Evolutionary conservation across 768 basidiomycete species (phyloP).

Genomic region (Cyclocybe aegerita): DNA sequence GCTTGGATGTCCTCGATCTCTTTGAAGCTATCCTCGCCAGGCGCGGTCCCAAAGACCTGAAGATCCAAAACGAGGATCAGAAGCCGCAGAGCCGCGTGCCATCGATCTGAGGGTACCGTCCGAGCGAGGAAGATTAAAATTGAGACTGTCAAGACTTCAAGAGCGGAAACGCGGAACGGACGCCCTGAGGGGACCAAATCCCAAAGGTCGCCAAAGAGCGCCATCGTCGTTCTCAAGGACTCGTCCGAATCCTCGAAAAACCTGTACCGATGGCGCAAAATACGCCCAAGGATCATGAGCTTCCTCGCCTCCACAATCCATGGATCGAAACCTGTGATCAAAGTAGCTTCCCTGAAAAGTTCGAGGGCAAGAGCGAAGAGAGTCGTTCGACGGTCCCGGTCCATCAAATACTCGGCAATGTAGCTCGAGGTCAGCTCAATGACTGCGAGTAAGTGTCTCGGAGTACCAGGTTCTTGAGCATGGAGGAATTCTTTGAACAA

Average conservation of each 20-base stretch:
- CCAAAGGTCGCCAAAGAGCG: not conserved
- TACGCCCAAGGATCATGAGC: conserved; percentile 7
- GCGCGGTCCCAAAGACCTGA: not conserved
- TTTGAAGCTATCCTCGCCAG: not conserved
- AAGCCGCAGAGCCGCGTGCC: conserved; percentile 5
- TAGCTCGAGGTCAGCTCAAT: conserved; percentile 5
- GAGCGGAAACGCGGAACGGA: conserved; percentile 7
- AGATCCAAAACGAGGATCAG: conserved; percentile 3
- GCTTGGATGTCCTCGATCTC: too few relatives aligned
- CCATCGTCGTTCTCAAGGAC: not conserved
- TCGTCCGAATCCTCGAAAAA: conserved; percentile 3
- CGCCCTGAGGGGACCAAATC: conserved; percentile 4
- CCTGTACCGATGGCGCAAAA: conserved; percentile 8
- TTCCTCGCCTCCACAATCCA: conserved; percentile 4
- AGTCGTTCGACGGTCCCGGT: not conserved
- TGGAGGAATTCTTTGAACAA: conserved; percentile 8
- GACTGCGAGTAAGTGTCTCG: conserved; percentile 4
- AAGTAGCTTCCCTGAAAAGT: conserved; percentile 10
- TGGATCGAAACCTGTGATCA: not conserved
- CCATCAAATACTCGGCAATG: not conserved
- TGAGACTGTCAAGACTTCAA: conserved; percentile 3
- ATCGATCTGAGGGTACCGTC: not conserved
- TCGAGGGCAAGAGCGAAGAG: conserved; percentile 7
- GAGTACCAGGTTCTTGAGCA: conserved; percentile 2
- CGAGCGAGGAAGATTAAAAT: conserved; percentile 4